A percentile compares a stretch with the other conserved stretches of the same genome.
Conservation (phyloP, 306 rosid genomes). For the Vigna nakashimae region DNA sequence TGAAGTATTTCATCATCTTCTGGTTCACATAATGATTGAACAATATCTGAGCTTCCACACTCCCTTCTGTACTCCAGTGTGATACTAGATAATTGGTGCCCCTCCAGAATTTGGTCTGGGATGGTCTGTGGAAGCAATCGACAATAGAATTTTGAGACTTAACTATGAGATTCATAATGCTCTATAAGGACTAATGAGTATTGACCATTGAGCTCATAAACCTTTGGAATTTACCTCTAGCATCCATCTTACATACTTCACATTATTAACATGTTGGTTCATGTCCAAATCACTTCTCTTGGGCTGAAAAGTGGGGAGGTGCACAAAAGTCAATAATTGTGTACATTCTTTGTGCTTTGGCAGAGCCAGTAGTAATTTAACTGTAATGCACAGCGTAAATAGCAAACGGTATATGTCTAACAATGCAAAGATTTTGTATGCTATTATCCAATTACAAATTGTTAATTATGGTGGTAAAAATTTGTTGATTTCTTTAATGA, state of each 20-base stretch:
- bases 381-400: conserved; percentile 3
- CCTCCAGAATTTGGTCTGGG: conserved; percentile 73
- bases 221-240: conserved; percentile 69
- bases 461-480: not conserved
- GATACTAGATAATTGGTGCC: conserved; percentile 73
- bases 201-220: not conserved
- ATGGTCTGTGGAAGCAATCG: conserved; percentile 58
- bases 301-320: conserved; percentile 61
- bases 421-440: not conserved
- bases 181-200: not conserved
- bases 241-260: conserved; percentile 92
- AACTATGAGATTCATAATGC: conserved; percentile 16
- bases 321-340: conserved; percentile 40
- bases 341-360: conserved; percentile 13
- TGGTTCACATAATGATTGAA: conserved; percentile 81
- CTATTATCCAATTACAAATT: not conserved
- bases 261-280: conserved; percentile 95
- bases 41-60: conserved; percentile 80
- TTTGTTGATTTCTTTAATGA: not conserved
- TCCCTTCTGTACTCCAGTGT: conserved; percentile 80
- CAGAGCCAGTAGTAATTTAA: conserved; percentile 2
- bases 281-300: conserved; percentile 93
- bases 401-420: not conserved
- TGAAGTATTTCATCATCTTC: conserved; percentile 68
- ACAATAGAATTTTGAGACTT: conserved; percentile 16